phyloP scores from a whole-genome alignment of 2,329 filamentous ascomycete genomes.

The Colletotrichum lentis region DNA sequence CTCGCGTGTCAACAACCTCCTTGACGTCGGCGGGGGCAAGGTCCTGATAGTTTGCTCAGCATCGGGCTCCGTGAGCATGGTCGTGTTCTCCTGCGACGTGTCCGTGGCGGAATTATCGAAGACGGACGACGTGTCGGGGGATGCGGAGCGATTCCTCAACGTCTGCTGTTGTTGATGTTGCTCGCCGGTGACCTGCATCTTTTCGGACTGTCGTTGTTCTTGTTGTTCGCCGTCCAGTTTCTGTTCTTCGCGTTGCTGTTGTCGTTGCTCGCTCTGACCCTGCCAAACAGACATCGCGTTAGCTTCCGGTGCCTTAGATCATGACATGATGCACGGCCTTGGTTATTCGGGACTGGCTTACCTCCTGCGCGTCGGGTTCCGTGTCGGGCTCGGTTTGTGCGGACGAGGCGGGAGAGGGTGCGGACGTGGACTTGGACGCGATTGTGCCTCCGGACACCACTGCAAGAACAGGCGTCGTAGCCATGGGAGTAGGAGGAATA shows the following conservation, averaged over 20 bases:
- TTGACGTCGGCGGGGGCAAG: slow-evolving; percentile 39
- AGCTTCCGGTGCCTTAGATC: not conserved
- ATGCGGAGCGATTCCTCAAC: slow-evolving; percentile 22
- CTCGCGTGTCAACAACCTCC: slow-evolving; percentile 56
- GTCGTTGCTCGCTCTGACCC: slow-evolving; percentile 5
- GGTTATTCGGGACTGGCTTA: not conserved
- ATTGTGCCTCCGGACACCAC: not conserved
- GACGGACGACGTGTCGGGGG: slow-evolving; percentile 56
- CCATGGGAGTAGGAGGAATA: not conserved
- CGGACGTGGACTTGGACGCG: slow-evolving; percentile 5
- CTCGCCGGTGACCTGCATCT: not conserved
- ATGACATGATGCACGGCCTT: not conserved
- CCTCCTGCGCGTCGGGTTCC: slow-evolving; percentile 17
- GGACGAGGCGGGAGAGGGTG: slow-evolving; percentile 2
- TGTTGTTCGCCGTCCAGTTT: slow-evolving; percentile 10
- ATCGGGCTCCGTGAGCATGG: slow-evolving; percentile 60
- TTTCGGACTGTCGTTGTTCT: not conserved
- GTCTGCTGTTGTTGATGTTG: slow-evolving; percentile 12
- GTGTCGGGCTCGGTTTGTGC: slow-evolving; percentile 12
- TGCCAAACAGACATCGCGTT: slow-evolving; percentile 2
- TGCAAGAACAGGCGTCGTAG: slow-evolving; percentile 1
- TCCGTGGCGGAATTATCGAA: slow-evolving; percentile 60
- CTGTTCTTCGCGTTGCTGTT: slow-evolving; percentile 1
- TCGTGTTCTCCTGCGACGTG: slow-evolving; percentile 56
- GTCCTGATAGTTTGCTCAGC: slow-evolving; percentile 37